Percentiles rank a stretch among this genome's conserved stretches.
phyloP scores from a whole-genome alignment of 2,329 filamentous ascomycete species.

The Pezicula neosporulosa region DNA sequence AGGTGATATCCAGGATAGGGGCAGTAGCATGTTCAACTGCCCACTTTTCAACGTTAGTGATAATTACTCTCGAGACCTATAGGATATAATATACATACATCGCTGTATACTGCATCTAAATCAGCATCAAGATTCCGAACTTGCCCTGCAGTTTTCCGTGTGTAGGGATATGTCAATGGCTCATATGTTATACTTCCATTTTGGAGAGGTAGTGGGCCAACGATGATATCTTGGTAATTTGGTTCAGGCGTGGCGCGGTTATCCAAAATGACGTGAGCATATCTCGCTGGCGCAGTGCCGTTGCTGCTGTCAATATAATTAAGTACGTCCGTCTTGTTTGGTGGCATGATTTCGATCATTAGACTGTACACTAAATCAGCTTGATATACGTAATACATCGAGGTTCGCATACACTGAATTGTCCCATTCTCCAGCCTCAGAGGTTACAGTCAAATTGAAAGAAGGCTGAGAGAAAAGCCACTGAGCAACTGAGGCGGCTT shows the following conservation, averaged over 20 bases:
- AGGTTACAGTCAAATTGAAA: conserved; percentile 1
- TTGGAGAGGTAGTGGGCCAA: background rate
- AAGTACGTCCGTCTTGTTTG: conserved; percentile 5
- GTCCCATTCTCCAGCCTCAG: conserved; percentile 15
- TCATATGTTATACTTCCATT: background rate
- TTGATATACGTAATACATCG: too few species aligned
- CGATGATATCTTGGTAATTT: background rate
- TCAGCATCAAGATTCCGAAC: conserved; percentile 44
- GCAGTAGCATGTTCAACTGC: conserved; percentile 34
- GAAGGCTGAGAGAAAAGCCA: conserved; percentile 1
- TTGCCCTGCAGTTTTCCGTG: conserved; percentile 31
- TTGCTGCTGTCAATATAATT: conserved; percentile 1
- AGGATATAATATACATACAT: conserved; percentile 1
- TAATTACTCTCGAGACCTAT: too few species aligned
- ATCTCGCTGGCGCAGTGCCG: background rate
- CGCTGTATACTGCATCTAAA: conserved; percentile 31
- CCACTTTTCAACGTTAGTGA: too few species aligned
- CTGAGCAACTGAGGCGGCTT: background rate
- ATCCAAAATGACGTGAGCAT: background rate
- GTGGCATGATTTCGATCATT: conserved; percentile 8
- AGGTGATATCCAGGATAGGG: conserved; percentile 37
- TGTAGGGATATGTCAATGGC: conserved; percentile 1
- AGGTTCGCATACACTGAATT: background rate
- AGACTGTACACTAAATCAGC: conserved; percentile 12
- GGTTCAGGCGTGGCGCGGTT: background rate